A percentile compares a stretch with the other conserved stretches of the same genome.
These are phyloP conservation scores for Colletotrichum tofieldiae DNA, from an alignment of 2,329 filamentous ascomycete species.

Conservation along the genomic window DNA sequence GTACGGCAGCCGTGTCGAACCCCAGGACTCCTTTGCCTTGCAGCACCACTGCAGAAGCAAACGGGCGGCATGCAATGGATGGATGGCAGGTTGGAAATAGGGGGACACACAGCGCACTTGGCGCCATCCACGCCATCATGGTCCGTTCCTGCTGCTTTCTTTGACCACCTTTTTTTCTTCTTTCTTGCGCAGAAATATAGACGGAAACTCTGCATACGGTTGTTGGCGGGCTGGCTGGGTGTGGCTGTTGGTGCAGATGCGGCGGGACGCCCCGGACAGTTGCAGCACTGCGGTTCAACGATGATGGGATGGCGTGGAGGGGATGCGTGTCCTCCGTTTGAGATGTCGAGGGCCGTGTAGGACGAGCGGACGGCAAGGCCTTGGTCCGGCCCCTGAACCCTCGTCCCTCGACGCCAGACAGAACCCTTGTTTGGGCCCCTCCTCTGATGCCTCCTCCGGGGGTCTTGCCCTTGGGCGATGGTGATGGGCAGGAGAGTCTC, in stretches of 20 bases:
- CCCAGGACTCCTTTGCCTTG: constrained; percentile 4
- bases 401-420: background rate
- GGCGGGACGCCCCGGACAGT: constrained; percentile 29
- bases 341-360: constrained; percentile 29
- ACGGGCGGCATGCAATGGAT: background rate
- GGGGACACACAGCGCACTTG: background rate
- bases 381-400: constrained; percentile 34
- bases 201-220: background rate
- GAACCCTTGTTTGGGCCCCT: background rate
- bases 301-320: constrained; percentile 31
- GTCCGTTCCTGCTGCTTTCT: background rate
- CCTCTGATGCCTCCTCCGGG: background rate
- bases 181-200: background rate
- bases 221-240: too few species aligned
- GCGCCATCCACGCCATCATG: background rate
- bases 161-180: background rate
- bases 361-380: constrained; percentile 24
- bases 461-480: background rate
- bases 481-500: constrained; percentile 8
- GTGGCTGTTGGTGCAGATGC: background rate
- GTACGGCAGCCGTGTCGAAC: constrained; percentile 1
- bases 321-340: constrained; percentile 37
- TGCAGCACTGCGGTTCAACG: constrained; percentile 21
- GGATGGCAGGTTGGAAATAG: background rate
- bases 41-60: background rate